Conservation (phyloP, 176 grass and related monocot genomes). For the Oryza glumipatula region DNA sequence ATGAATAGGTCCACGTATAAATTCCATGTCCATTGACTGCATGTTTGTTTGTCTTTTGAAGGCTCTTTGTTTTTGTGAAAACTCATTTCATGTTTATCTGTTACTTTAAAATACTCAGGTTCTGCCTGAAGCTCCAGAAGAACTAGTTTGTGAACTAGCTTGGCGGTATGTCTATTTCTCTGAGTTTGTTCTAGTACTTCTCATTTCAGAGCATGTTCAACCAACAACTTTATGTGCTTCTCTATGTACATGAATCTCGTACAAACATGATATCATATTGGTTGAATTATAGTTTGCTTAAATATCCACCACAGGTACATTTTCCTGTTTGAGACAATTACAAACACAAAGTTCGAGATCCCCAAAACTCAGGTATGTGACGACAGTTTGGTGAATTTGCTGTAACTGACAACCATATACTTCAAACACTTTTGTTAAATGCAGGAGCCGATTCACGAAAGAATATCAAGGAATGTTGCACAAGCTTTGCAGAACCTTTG, state of each 20-base stretch:
- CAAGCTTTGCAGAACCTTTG: slow-evolving; percentile 53
- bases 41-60: neutral
- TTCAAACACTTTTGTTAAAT: slow-evolving; percentile 36
- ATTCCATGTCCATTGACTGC: neutral
- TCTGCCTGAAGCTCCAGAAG: slow-evolving; percentile 87
- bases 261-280: neutral
- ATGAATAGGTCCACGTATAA: neutral
- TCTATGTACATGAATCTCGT: neutral
- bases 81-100: slow-evolving; percentile 18
- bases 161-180: slow-evolving; percentile 68
- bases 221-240: neutral
- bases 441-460: slow-evolving; percentile 78
- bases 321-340: slow-evolving; percentile 94
- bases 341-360: slow-evolving; percentile 73
- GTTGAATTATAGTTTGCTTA: slow-evolving; percentile 20
- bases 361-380: slow-evolving; percentile 59
- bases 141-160: slow-evolving; percentile 85
- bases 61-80: neutral
- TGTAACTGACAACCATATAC: slow-evolving; percentile 17
- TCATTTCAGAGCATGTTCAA: neutral
- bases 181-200: neutral
- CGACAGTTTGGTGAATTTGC: slow-evolving; percentile 13
- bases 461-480: slow-evolving; percentile 85
- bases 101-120: slow-evolving; percentile 55
- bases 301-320: slow-evolving; percentile 63